Conservation (phyloP, 805 yeast genomes). For the Saccharomycopsis guyanensis region DNA sequence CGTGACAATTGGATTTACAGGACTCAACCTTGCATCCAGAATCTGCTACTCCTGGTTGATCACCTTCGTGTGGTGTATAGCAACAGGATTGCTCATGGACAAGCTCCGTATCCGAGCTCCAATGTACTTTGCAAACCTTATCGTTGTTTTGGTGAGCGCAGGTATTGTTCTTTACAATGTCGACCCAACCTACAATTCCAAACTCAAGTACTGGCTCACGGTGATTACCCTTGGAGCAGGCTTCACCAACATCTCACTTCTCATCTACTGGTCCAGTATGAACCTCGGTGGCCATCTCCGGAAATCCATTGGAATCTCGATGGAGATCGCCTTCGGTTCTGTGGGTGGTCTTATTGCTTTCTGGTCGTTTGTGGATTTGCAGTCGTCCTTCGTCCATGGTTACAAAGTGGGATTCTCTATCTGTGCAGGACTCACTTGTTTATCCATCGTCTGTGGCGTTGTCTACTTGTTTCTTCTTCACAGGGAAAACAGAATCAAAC, state of each 20-base stretch:
- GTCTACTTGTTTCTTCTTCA: neutral
- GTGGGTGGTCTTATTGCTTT: conserved; percentile 63
- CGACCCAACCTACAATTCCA: neutral
- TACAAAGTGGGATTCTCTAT: neutral
- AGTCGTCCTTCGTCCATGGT: neutral
- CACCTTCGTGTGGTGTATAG: conserved; percentile 44
- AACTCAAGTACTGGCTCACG: neutral
- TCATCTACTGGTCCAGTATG: conserved; percentile 58
- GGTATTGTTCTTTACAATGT: neutral
- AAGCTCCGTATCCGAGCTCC: neutral
- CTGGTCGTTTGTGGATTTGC: conserved; percentile 33
- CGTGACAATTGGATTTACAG: neutral
- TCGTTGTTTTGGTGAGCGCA: neutral
- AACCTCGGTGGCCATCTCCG: conserved; percentile 51
- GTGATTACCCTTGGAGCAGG: neutral
- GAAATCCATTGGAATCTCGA: conserved; percentile 48
- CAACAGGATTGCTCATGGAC: neutral
- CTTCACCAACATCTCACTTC: conserved; percentile 49
- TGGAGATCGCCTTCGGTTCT: conserved; percentile 63
- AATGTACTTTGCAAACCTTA: neutral
- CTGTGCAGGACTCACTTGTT: neutral
- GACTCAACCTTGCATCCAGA: neutral
- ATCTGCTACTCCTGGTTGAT: conserved; percentile 35
- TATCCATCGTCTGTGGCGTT: neutral
- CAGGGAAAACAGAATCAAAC: conserved; percentile 23